phyloP scores from a whole-genome alignment of 2,329 filamentous ascomycete genomes.

The Fusarium avenaceum region DNA sequence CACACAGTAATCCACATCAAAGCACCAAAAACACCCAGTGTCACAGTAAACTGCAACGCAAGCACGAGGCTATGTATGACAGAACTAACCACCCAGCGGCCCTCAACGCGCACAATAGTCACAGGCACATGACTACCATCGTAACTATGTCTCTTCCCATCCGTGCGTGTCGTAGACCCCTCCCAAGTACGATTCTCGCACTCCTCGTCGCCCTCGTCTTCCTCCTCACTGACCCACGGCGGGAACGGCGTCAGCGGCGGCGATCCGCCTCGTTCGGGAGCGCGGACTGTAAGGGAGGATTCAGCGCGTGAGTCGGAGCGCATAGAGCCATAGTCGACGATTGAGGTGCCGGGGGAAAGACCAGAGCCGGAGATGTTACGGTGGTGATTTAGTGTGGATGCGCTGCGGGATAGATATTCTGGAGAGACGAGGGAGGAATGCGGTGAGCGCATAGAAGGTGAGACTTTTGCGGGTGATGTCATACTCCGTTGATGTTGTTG shows the following conservation, averaged over 20 bases:
- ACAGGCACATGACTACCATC: constrained; percentile 13
- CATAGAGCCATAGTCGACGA: constrained; percentile 33
- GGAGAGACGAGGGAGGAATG: constrained; percentile 26
- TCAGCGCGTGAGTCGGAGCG: constrained; percentile 22
- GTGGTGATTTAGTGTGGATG: constrained; percentile 2
- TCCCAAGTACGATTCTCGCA: constrained; percentile 33
- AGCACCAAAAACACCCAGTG: constrained; percentile 47
- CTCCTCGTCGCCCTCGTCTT: constrained; percentile 36
- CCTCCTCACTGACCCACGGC: constrained; percentile 41
- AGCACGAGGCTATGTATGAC: constrained; percentile 49
- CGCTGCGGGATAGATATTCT: constrained; percentile 15
- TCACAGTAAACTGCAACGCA: constrained; percentile 45
- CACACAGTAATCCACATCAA: constrained; percentile 49
- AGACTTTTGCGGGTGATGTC: constrained; percentile 19
- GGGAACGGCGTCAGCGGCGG: constrained; percentile 50
- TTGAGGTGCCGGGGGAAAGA: constrained; percentile 17
- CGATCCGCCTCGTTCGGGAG: constrained; percentile 13
- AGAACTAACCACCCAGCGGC: constrained; percentile 34
- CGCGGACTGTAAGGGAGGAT: constrained; percentile 40
- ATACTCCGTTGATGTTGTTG: constrained; percentile 18
- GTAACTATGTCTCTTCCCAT: constrained; percentile 14
- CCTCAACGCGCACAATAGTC: constrained; percentile 18
- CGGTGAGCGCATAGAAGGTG: constrained; percentile 15
- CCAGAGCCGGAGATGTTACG: constrained; percentile 18
- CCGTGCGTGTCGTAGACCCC: constrained; percentile 3